Evolutionary conservation across 495 filamentous ascomycete genomes (phyloP).

Genomic region (Polyplosphaeria fusca): DNA sequence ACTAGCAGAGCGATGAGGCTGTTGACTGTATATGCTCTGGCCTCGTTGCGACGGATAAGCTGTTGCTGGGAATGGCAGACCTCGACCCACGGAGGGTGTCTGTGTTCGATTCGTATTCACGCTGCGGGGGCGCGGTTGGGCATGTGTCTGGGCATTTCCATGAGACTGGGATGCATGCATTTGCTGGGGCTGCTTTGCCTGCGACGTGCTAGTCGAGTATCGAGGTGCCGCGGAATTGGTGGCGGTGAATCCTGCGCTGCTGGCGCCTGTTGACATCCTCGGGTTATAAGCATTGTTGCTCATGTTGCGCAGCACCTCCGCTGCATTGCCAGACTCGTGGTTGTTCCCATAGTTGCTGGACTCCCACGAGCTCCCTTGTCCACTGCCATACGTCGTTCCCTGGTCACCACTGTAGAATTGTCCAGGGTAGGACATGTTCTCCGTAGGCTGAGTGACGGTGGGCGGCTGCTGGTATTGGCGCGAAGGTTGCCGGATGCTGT

Average conservation of each 20-base stretch:
- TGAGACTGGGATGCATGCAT: conserved; percentile 1
- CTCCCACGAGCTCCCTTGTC: conserved; percentile 18
- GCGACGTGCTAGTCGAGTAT: conserved; percentile 15
- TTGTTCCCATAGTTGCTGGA: conserved; percentile 16
- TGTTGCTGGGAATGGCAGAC: conserved; percentile 15
- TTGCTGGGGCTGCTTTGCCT: conserved; percentile 12
- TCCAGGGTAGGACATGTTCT: conserved; percentile 19
- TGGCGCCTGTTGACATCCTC: background rate
- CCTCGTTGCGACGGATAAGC: conserved; percentile 20
- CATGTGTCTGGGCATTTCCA: conserved; percentile 14
- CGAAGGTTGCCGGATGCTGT: conserved; percentile 3
- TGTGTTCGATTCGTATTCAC: conserved; percentile 14
- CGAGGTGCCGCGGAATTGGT: conserved; percentile 10
- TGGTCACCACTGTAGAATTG: conserved; percentile 15
- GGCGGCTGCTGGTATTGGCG: conserved; percentile 13
- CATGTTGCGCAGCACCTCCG: conserved; percentile 28
- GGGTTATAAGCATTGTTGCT: conserved; percentile 28
- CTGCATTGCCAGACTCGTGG: conserved; percentile 15
- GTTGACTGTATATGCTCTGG: conserved; percentile 24
- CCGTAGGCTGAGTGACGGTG: conserved; percentile 22
- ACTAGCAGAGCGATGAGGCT: conserved; percentile 17
- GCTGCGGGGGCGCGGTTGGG: conserved; percentile 23
- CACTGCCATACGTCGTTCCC: conserved; percentile 3
- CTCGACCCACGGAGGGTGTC: background rate
- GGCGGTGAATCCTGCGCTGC: conserved; percentile 10